phyloP scores from a whole-genome alignment of 164 flowering plant genomes.

The Piper betle region DNA sequence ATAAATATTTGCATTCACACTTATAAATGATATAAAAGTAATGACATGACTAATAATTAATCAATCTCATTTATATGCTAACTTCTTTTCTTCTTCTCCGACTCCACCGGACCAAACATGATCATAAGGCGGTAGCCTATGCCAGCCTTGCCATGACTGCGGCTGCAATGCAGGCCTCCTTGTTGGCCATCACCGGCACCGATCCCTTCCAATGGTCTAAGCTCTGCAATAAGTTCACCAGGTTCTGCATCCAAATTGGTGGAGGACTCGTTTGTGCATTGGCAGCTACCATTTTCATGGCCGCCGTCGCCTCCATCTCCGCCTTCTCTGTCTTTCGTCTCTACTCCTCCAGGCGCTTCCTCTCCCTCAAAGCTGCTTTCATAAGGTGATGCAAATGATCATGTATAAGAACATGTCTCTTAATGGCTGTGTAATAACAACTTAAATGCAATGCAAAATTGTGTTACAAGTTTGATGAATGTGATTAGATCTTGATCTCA shows the following conservation, averaged over 20 bases:
- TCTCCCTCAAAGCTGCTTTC: constrained; percentile 2
- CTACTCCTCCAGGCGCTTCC: constrained; percentile 42
- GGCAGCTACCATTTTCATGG: constrained; percentile 27
- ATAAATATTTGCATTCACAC: too few relatives aligned
- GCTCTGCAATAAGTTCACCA: constrained; percentile 47
- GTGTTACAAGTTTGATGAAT: too few relatives aligned
- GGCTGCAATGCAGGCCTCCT: constrained; percentile 35
- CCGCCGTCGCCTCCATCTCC: constrained; percentile 28
- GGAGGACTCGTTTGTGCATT: constrained; percentile 33
- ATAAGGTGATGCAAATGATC: too few relatives aligned
- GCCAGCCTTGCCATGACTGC: background rate
- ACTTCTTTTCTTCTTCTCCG: background rate
- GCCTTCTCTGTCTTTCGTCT: constrained; percentile 53
- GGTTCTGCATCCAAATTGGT: constrained; percentile 63
- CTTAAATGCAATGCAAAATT: too few relatives aligned
- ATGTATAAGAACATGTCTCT: too few relatives aligned
- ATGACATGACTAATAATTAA: too few relatives aligned
- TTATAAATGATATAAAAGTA: too few relatives aligned
- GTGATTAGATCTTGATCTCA: too few relatives aligned
- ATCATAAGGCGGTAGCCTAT: background rate
- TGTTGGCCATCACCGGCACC: constrained; percentile 40
- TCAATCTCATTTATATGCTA: too few relatives aligned
- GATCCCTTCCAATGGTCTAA: constrained; percentile 52
- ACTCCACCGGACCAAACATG: background rate
- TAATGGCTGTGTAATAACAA: too few relatives aligned